Evolutionary conservation across 768 basidiomycete species (phyloP), one percentile per base, ranked within the genome.

Genomic region (Calocybe cyanea): DNA sequence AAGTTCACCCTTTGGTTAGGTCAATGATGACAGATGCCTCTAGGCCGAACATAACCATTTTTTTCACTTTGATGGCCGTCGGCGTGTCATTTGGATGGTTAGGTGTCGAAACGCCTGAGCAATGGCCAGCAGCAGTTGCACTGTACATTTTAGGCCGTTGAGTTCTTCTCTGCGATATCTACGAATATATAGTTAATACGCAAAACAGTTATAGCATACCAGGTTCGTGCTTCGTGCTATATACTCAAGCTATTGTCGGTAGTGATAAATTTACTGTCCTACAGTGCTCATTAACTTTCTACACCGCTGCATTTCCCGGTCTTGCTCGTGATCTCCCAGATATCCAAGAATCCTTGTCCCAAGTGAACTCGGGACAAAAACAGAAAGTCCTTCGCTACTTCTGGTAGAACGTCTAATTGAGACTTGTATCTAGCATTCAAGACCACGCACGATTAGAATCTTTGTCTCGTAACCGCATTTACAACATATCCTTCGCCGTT

Each of bases 241-340:
- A 11, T 23, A n/a, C 3, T 11, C 14, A 15, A 23, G 18, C 42
- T 4, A 45, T 20, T 14, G 31, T 31, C 41, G 8, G n/a, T n/a
- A n/a, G n/a, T n/a, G n/a, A n/a, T n/a, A 20, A 19, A 15, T 30
- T 28, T n/a, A 31, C 32, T 8, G 24, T 11, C 25, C 25, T n/a
- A 0, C 46, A 85, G 78, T 78, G 83, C 45, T 69, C 83, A 23
- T 61, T 88, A 44, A 88, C 87, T 0, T 90, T 89, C 63, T 90
- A 85, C 86, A 85, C 84, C 0, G 87, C 87, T 10, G 87, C 87
- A 10, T 88, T 90, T 58, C 85, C 87, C 0, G 86, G 84, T 14
- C 70, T 90, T 13, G 81, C 83, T 18, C 73, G 78, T 7, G 77
- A 88, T 59, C 72, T 87, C 20, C 81, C 83, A 0, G 80, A 86